phyloP scores from a whole-genome alignment of 1,139 yeast species.

The Lodderomyces theae region DNA sequence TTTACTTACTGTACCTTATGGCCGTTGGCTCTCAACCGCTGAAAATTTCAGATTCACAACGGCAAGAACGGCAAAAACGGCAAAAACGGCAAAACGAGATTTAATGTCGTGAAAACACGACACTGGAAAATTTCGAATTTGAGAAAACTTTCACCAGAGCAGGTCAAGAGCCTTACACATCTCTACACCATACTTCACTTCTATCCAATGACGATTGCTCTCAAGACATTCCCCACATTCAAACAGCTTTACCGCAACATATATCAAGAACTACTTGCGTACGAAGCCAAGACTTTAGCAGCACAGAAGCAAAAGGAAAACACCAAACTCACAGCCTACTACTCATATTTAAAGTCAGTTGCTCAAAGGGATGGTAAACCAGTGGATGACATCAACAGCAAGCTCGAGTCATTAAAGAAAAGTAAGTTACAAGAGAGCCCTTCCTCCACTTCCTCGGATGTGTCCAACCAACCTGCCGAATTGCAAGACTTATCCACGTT shows the following conservation, averaged over 20 bases:
- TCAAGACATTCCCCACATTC: conserved; percentile 13
- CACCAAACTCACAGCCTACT: conserved; percentile 10
- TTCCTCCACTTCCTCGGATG: too few species aligned
- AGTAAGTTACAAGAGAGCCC: conserved; percentile 13
- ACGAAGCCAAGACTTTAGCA: conserved; percentile 41
- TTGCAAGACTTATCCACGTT: conserved; percentile 10
- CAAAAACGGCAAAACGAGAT: too few species aligned
- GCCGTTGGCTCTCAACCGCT: too few species aligned
- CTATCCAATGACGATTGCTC: conserved; percentile 10
- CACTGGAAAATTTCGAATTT: too few species aligned
- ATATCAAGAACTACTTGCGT: conserved; percentile 45
- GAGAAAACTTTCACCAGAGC: too few species aligned
- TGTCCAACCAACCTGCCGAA: conserved; percentile 5
- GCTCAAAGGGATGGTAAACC: conserved; percentile 5
- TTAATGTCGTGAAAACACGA: too few species aligned
- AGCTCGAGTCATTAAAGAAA: conserved; percentile 27
- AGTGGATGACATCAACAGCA: conserved; percentile 29
- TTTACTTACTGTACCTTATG: too few species aligned
- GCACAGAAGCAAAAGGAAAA: conserved; percentile 38
- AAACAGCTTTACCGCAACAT: conserved; percentile 20
- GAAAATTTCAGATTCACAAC: too few species aligned
- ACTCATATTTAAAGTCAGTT: conserved; percentile 9
- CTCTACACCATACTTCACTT: not conserved
- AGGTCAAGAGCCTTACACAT: too few species aligned
- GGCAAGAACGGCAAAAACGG: too few species aligned